Base-by-base conservation (phyloP, 768 basidiomycete genomes). In the Coprinellus aureogranulatus region DNA sequence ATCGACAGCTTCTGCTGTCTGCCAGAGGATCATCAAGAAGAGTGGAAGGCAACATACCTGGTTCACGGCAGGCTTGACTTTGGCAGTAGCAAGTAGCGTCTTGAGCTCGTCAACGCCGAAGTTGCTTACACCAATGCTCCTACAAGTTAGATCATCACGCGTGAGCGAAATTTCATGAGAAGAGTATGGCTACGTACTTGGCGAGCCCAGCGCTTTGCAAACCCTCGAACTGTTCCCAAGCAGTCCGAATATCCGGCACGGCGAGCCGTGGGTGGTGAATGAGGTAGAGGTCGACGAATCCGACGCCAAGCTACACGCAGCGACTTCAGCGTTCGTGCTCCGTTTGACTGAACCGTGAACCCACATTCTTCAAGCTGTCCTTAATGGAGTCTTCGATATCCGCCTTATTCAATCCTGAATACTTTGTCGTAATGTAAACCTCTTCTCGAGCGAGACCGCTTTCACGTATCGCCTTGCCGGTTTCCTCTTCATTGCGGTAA, bases 71-170 rank as follows among this genome's bases (percentile, higher is more conserved):
- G 87, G 88, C 61, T 79, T 81, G 61, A 87, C 70, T 65, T 86
- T 84, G 8, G 85, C 84, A 1, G 79, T 79, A n/a, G 71, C 74
- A 14, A 89, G 69, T 22, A 89, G 71, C 20, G 75, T 74, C 45
- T 80, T 67, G 22, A 89, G 77, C 27, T 90, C 77, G 1, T 73
- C 55, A 12, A 83, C 76, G 12, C 73, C 73, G 64, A 87, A 89
- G 72, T 90, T 90, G 71, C 83, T 86, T 40, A 89, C 85, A 22
- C 87, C 88, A 54, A 89, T 87, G 67, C 82, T 86, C 81, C 85
- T 87, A 61, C 3, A 62, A 25, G 39, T 54, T 1, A 37, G 23
- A 27, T 39, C 26, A 5, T 14, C 25, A 14, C 8, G 3, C 8
- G 14, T 20, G 34, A 34, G 34, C 14, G 6, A 14, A 34, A 14